Evolutionary conservation across 176 grass and related monocot genomes (phyloP), one percentile per base, ranked within the genome.

Genomic region (Calamus simplicifolius): DNA sequence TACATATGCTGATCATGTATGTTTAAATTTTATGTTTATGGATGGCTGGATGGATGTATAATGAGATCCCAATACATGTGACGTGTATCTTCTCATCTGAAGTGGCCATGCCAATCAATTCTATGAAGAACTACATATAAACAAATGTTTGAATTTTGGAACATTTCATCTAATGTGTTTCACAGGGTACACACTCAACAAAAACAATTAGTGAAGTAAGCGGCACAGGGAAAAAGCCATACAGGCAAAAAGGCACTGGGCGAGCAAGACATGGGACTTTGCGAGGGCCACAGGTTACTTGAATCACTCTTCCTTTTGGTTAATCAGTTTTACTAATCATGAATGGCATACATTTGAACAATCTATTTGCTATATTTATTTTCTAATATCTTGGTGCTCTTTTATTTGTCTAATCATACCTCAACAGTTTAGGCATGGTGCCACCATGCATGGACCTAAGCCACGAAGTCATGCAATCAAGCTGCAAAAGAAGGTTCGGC

Each of bases 201-300:
- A 98, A 98, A 85, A 92, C 84, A 4, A 80, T 91, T 50, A 85
- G 83, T 51, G 81, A 87, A 78, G 93, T 98, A 19, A 92, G 84
- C 21, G 93, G 93, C 15, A 88, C 87, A 25, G 93, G 93, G 38
- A 85, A 63, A 71, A 98, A 98, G 57, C 81, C 84, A 4, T 88
- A 87, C 62, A 79, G 66, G 1, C 87, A 98, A 80, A 98, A 92
- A 27, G 76, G 79, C 70, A 92, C 93, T 5, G 76, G 87, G 29
- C 80, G 84, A 75, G 93, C 93, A 67, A 61, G 87, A 7, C 87
- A 92, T 73, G 87, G 93, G 63, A 85, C 84, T 78, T 58, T 92
- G 27, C 70, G 76, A 67, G 79, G 81, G 35, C 76, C 81, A 74
- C 84, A 89, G 93, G 93, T 87, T 77, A 66, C 59, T 29, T 69